These are phyloP conservation scores for Dothistroma pini DNA, from an alignment of 2,329 filamentous ascomycete genomes.

Conservation along the genomic window DNA sequence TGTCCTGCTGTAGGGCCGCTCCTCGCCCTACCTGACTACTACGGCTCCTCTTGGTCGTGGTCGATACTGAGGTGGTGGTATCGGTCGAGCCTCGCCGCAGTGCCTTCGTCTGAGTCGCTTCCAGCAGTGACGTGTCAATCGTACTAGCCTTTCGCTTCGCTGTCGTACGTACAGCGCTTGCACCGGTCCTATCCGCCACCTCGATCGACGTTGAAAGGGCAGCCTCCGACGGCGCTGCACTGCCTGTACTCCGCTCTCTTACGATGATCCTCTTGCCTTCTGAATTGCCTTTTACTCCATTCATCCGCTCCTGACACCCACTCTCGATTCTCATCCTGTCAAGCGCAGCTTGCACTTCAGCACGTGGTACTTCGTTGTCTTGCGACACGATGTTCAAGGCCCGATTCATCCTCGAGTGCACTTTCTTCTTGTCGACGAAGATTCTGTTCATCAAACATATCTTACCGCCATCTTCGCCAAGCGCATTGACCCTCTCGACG, in stretches of 20 bases:
- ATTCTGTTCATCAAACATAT: not conserved
- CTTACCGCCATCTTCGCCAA: not conserved
- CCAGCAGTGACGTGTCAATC: not conserved
- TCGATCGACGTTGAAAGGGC: not conserved
- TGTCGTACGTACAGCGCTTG: not conserved
- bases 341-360: not conserved
- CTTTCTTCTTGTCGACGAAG: constrained; percentile 1
- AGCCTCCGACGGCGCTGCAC: not conserved
- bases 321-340: not conserved
- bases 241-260: not conserved
- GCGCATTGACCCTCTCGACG: not conserved
- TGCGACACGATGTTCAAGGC: not conserved
- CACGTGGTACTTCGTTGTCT: not conserved
- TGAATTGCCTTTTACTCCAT: not conserved
- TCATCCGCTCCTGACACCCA: not conserved
- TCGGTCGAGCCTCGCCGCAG: not conserved
- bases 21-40: not conserved
- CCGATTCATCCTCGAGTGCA: not conserved
- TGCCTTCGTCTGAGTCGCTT: not conserved
- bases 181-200: not conserved
- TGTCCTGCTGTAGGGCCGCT: not conserved
- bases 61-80: not conserved
- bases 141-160: not conserved
- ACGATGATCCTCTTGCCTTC: not conserved
- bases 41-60: not conserved